A percentile compares a stretch with the other conserved stretches of the same genome.
Conservation (phyloP, 176 grass and related monocot genomes). For the Triticum monococcum region DNA sequence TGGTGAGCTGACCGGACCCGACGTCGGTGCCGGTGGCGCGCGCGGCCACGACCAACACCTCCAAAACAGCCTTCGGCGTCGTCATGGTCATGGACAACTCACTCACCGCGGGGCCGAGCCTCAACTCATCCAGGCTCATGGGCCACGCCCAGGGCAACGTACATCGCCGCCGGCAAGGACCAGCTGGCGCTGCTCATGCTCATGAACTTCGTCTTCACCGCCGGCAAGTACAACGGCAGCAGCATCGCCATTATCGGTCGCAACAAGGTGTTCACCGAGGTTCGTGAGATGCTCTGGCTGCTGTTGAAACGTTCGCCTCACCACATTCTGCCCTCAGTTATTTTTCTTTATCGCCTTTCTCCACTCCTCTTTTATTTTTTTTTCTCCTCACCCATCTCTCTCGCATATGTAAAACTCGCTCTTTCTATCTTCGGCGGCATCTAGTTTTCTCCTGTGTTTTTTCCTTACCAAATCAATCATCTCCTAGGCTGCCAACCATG, state of each 20-base stretch:
- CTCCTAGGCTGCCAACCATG: too few species aligned
- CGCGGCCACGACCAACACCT: conserved; percentile 10
- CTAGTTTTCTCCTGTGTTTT: too few species aligned
- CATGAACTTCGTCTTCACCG: conserved; percentile 9
- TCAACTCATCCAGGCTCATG: neutral
- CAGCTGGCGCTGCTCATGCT: neutral
- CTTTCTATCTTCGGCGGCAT: too few species aligned
- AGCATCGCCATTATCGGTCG: neutral
- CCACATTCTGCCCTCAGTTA: too few species aligned
- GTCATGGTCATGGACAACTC: neutral
- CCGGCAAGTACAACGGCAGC: neutral
- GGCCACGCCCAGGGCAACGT: neutral
- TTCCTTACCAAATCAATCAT: too few species aligned
- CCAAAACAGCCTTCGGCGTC: neutral
- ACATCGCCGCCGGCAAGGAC: neutral
- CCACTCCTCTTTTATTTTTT: too few species aligned
- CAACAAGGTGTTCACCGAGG: neutral
- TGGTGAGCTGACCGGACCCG: conserved; percentile 41
- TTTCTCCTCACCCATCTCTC: too few species aligned
- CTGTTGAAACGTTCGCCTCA: too few species aligned
- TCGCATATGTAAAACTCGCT: too few species aligned
- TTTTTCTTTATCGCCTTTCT: too few species aligned
- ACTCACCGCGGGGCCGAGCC: neutral
- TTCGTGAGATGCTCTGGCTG: neutral
- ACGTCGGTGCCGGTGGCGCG: conserved; percentile 43